Evolutionary conservation across 139 green algal genomes (phyloP).

Genomic region (Pleodorina starrii): DNA sequence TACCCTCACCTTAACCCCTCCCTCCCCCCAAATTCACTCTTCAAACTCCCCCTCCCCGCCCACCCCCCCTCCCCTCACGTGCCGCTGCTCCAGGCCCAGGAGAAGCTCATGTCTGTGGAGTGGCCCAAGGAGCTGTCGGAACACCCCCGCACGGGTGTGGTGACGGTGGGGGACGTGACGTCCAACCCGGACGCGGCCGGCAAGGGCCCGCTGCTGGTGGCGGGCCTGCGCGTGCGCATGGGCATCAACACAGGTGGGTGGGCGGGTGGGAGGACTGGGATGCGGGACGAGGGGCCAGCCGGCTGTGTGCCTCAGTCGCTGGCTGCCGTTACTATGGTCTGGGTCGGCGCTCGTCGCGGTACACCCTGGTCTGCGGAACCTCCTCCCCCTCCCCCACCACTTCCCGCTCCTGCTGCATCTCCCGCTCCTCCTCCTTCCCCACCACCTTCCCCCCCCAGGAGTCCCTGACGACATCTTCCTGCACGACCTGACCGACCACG

Average conservation of each 20-base stretch:
- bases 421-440: neutral
- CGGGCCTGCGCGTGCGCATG: constrained; percentile 69
- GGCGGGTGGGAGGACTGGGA: neutral
- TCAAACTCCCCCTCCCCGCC: too few relatives aligned
- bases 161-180: constrained; percentile 57
- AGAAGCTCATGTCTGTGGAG: constrained; percentile 48
- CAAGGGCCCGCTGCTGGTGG: constrained; percentile 56
- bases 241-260: constrained; percentile 68
- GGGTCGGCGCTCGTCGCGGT: too few relatives aligned
- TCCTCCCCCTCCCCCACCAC: too few relatives aligned
- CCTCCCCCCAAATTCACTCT: too few relatives aligned
- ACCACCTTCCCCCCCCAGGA: constrained; percentile 11
- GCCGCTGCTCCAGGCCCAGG: constrained; percentile 57
- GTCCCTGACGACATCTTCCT: constrained; percentile 69
- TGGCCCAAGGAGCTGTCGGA: constrained; percentile 59
- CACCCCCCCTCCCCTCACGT: too few relatives aligned
- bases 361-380: too few relatives aligned
- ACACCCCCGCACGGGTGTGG: constrained; percentile 31
- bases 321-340: too few relatives aligned
- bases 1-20: too few relatives aligned
- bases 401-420: too few relatives aligned
- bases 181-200: constrained; percentile 28
- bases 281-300: too few relatives aligned
- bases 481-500: constrained; percentile 68
- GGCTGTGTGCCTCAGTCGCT: too few relatives aligned